Percentiles rank a stretch among this genome's conserved stretches.
These are phyloP conservation scores for Thalassiosira mediterranea DNA, from an alignment of 352 stramenopile genomes.

Conservation along the genomic window DNA sequence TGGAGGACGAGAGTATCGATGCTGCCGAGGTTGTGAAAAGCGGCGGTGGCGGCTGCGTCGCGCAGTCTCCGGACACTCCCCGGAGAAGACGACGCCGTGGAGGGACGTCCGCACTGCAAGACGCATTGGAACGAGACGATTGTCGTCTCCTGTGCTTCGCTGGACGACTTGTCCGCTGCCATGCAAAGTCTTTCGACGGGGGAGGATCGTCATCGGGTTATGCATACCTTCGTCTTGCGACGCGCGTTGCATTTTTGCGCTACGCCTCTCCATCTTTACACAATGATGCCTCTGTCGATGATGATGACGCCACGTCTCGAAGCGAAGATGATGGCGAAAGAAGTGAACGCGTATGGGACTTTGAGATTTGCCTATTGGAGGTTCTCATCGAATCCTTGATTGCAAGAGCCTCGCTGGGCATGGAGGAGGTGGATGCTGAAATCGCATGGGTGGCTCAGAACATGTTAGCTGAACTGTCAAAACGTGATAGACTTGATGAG, in stretches of 20 bases:
- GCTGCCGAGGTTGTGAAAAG: not conserved
- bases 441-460: constrained; percentile 29
- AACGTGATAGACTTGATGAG: not conserved
- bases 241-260: constrained; percentile 27
- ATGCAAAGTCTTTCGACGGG: not conserved
- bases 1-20: not conserved
- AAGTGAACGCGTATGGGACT: constrained; percentile 5
- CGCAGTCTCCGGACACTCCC: not conserved
- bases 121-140: constrained; percentile 41
- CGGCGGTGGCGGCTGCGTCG: not conserved
- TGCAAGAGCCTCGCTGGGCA: not conserved
- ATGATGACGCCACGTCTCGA: not conserved
- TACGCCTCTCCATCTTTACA: constrained; percentile 7
- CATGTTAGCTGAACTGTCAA: not conserved
- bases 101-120: constrained; percentile 9
- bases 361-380: constrained; percentile 19
- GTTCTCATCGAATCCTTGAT: constrained; percentile 12
- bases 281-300: not conserved
- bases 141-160: constrained; percentile 43
- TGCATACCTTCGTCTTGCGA: constrained; percentile 23
- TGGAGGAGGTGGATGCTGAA: constrained; percentile 37
- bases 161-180: constrained; percentile 23
- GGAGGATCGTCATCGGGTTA: not conserved
- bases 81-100: not conserved
- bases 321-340: not conserved